Conservation (phyloP, 2,329 filamentous ascomycete genomes). For the Alternaria sp. region DNA sequence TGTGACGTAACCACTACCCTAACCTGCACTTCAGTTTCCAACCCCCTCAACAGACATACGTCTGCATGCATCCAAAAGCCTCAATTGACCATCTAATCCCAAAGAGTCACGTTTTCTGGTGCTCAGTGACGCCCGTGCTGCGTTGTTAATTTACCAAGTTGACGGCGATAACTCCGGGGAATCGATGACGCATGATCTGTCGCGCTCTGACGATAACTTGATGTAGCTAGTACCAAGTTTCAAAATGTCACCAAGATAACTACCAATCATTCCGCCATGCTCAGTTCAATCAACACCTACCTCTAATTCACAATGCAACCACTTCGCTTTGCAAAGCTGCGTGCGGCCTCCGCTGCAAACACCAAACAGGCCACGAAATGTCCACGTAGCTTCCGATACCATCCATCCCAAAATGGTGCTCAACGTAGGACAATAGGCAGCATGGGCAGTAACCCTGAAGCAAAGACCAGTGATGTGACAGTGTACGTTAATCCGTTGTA, state of each 20-base stretch:
- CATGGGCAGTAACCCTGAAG: constrained; percentile 33
- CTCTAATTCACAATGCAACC: constrained; percentile 4
- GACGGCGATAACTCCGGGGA: not conserved
- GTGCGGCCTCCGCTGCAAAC: not conserved
- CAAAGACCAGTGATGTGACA: constrained; percentile 50
- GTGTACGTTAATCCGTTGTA: constrained; percentile 41
- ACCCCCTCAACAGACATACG: not conserved
- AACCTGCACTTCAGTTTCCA: not conserved
- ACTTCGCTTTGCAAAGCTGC: constrained; percentile 3
- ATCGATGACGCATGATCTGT: not conserved
- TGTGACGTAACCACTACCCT: not conserved
- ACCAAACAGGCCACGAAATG: not conserved
- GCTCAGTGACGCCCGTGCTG: not conserved
- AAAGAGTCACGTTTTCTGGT: not conserved
- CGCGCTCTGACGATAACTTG: constrained; percentile 8
- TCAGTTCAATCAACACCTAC: not conserved
- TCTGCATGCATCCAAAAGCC: not conserved
- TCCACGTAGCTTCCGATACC: constrained; percentile 18
- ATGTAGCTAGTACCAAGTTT: not conserved
- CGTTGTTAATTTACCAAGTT: not conserved
- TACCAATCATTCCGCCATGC: constrained; percentile 1
- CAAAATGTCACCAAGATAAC: not conserved
- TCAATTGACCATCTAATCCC: not conserved
- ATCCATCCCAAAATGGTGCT: constrained; percentile 44
- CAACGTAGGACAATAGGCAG: constrained; percentile 52